A percentile compares a stretch with the other conserved stretches of the same genome.
Conservation (phyloP, 495 filamentous ascomycete species). For the Neurospora sp. region DNA sequence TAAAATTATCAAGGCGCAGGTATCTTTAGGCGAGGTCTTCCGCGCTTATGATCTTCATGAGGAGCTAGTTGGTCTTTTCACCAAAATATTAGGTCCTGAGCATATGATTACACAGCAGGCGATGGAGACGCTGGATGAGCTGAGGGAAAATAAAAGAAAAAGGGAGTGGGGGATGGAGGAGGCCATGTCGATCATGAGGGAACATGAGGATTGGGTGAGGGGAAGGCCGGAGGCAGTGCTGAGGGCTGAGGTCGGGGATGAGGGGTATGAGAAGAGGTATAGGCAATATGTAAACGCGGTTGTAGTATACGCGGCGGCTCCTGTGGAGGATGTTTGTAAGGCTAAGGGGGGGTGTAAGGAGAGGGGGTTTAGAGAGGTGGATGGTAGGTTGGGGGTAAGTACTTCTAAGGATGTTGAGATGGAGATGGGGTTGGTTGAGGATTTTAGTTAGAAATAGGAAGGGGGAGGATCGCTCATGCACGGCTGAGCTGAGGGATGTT, state of each 20-base stretch:
- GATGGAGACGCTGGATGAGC: too few species aligned
- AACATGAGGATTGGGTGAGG: not conserved
- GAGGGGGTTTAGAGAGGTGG: not conserved
- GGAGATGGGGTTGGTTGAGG: not conserved
- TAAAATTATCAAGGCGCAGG: too few species aligned
- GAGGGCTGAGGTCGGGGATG: not conserved
- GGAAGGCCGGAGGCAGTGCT: not conserved
- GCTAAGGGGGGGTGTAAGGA: not conserved
- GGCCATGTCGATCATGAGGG: not conserved
- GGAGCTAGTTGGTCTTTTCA: not conserved
- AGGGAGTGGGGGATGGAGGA: not conserved
- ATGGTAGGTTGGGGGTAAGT: not conserved
- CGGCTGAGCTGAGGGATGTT: too few species aligned
- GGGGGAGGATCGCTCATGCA: too few species aligned
- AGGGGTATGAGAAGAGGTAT: not conserved
- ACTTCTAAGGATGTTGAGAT: not conserved
- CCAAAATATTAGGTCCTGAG: not conserved
- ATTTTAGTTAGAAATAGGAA: not conserved
- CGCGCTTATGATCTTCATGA: not conserved
- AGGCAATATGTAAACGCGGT: not conserved
- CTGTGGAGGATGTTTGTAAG: not conserved
- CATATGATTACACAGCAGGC: too few species aligned
- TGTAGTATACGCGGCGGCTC: not conserved
- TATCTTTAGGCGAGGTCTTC: not conserved
- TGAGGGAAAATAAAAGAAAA: not conserved